Evolutionary conservation across 805 yeast genomes (phyloP).

Genomic region (Monosporozyma yasuniensis): DNA sequence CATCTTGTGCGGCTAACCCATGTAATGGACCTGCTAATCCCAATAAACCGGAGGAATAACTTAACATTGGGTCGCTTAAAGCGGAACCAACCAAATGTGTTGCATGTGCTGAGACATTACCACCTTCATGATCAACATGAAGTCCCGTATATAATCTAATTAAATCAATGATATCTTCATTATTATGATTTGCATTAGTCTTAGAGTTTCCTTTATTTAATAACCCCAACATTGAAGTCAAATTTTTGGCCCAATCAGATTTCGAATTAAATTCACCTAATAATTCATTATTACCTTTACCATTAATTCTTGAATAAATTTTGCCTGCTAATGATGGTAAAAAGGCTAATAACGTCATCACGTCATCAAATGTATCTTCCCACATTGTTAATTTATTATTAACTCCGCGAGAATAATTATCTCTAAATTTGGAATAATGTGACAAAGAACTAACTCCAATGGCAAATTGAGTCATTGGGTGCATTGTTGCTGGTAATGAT

Average conservation of each 20-base stretch:
- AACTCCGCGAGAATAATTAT: constrained; percentile 58
- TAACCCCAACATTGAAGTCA: constrained; percentile 54
- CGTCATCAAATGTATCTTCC: constrained; percentile 69
- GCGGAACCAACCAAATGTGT: constrained; percentile 82
- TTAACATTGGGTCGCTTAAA: constrained; percentile 63
- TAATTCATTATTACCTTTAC: constrained; percentile 37
- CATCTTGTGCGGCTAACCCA: constrained; percentile 82
- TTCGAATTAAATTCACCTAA: constrained; percentile 43
- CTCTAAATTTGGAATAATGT: constrained; percentile 61
- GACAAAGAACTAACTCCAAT: constrained; percentile 69
- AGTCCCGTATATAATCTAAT: constrained; percentile 73
- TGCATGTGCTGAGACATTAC: constrained; percentile 79
- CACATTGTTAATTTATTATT: constrained; percentile 62
- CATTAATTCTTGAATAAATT: constrained; percentile 55
- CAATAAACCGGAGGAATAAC: constrained; percentile 69
- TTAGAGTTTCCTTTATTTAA: not conserved
- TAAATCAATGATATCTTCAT: constrained; percentile 52
- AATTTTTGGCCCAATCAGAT: constrained; percentile 67
- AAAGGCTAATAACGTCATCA: constrained; percentile 58
- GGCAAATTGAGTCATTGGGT: constrained; percentile 79
- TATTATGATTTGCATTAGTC: too few species aligned
- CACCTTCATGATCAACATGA: constrained; percentile 87
- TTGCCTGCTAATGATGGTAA: constrained; percentile 62
- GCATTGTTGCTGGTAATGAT: constrained; percentile 56
- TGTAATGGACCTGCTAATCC: constrained; percentile 85